Percentiles rank a stretch among this genome's conserved stretches.
Conservation (phyloP, 2,329 filamentous ascomycete species). For the Meredithiella fracta region DNA sequence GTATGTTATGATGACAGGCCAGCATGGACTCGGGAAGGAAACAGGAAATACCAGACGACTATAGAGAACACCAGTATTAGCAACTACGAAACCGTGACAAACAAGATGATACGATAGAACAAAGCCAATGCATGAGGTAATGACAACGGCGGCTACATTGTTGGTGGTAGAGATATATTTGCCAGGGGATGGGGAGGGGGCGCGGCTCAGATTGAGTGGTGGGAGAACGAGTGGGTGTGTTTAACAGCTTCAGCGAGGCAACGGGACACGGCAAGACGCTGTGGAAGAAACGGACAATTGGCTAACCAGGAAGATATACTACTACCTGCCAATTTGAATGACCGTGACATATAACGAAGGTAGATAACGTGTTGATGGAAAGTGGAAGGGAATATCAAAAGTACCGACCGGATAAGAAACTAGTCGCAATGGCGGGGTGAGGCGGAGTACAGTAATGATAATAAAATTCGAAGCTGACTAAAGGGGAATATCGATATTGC, state of each 20-base stretch:
- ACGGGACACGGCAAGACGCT: not conserved
- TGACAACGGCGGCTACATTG: too few species aligned
- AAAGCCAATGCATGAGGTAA: too few species aligned
- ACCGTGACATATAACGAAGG: too few species aligned
- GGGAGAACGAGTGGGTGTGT: not conserved
- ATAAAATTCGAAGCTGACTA: too few species aligned
- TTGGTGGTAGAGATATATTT: not conserved
- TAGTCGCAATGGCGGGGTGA: too few species aligned
- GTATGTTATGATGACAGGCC: not conserved
- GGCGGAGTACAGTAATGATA: too few species aligned
- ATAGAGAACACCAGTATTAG: not conserved
- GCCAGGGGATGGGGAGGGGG: not conserved
- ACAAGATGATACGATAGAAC: too few species aligned
- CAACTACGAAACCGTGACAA: not conserved
- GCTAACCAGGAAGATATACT: not conserved
- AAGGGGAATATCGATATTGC: too few species aligned
- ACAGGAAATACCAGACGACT: not conserved
- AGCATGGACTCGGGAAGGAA: not conserved
- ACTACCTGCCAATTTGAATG: too few species aligned
- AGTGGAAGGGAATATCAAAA: too few species aligned
- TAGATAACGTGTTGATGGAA: too few species aligned
- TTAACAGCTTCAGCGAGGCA: not conserved
- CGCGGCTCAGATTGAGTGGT: not conserved
- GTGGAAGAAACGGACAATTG: not conserved
- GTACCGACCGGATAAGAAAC: too few species aligned